Conservation (phyloP, 129 eudicot genomes). For the Artemisia argyi region DNA sequence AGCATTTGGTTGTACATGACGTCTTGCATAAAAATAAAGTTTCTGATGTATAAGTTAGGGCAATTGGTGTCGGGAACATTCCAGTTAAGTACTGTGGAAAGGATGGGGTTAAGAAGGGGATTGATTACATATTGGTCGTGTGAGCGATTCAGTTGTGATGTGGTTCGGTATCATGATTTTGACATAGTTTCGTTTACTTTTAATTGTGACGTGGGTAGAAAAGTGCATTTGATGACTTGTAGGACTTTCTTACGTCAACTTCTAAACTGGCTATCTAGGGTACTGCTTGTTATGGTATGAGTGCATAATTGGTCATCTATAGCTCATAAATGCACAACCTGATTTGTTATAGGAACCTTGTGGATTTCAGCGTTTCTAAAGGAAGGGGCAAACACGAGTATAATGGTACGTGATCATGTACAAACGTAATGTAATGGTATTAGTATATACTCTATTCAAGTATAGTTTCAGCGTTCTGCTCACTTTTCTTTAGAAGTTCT, state of each 20-base stretch:
- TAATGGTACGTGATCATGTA: too few relatives aligned
- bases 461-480: too few relatives aligned
- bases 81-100: conserved; percentile 48
- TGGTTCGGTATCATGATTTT: conserved; percentile 19
- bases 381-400: too few relatives aligned
- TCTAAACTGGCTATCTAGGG: conserved; percentile 29
- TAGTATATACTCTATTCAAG: too few relatives aligned
- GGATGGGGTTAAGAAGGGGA: conserved; percentile 43
- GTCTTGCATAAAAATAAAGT: conserved; percentile 56
- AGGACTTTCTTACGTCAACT: conserved; percentile 35
- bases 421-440: too few relatives aligned
- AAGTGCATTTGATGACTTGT: conserved; percentile 42
- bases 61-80: conserved; percentile 64
- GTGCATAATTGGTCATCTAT: too few relatives aligned
- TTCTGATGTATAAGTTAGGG: conserved; percentile 55
- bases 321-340: too few relatives aligned
- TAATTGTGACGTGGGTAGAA: conserved; percentile 64
- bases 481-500: too few relatives aligned
- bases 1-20: conserved; percentile 38
- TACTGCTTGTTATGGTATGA: too few relatives aligned
- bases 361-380: too few relatives aligned
- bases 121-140: conserved; percentile 73
- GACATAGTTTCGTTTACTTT: too few relatives aligned
- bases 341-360: too few relatives aligned
- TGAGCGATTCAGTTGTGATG: conserved; percentile 23